Base-by-base conservation (phyloP, 345 rosid genomes). In the Hirschfeldia incana region DNA sequence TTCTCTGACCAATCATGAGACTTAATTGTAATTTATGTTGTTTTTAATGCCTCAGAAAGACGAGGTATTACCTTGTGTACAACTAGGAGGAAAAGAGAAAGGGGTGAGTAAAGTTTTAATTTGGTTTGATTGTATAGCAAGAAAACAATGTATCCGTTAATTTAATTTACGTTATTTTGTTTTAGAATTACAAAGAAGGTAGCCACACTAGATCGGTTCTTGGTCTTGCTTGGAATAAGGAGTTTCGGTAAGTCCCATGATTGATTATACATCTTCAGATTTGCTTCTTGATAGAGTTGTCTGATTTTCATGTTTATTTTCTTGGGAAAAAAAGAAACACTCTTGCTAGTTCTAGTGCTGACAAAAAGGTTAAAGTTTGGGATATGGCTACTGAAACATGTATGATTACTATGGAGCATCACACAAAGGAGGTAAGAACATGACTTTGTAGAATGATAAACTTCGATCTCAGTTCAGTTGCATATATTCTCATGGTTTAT, bases 171-270 rank as follows among this genome's bases (percentile, higher is more conserved):
- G 5, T 46, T 44, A 64, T 74, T 36, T 13, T 79, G 53, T 74
- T 86, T 17, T 81, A 77, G 76, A 86, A 78, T 81, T 95, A 86
- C 85, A 88, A 86, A 86, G 91, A 93, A 71, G 98, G 89, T 63
- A 93, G 98, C 81, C 98, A 95, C 79, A 95, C 89, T 5, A 93
- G 86, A 83, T 84, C 96, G 28, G 92, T 95, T 55, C 97, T 95
- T 79, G 91, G 94, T 86, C 98, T 95, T 76, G 97, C 97, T 76
- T 93, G 98, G 99, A 95, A 93, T 86, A 95, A 88, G 83, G 96
- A 89, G 75, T 87, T 79, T 88, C 87, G 98, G 97, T 91, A 62
- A 65, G 85, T 82, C 33, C 69, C 69, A 46, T 55, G 26, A 28
- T 9, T 51, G 21, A 12, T 55, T 39, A 46, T 46, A 49, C 57